phyloP scores from a whole-genome alignment of 2,329 filamentous ascomycete genomes.

The Diaporthe citri region DNA sequence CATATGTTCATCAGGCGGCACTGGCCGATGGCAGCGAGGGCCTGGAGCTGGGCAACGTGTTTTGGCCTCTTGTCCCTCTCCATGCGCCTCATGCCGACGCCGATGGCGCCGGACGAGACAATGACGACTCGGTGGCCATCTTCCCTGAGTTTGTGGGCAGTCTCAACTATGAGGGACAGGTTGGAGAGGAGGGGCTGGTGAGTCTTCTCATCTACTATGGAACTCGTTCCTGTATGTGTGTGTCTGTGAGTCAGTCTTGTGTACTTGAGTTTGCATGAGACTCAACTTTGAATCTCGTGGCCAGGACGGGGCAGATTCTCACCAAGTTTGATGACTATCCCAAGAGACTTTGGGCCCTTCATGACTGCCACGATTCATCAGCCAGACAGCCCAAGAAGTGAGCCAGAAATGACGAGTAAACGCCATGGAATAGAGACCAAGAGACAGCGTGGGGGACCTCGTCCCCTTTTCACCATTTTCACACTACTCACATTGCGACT shows the following conservation, averaged over 20 bases:
- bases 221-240: conserved; percentile 82
- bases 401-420: conserved; percentile 3
- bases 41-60: conserved; percentile 89
- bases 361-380: conserved; percentile 62
- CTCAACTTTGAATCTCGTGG: background rate
- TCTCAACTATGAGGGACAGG: conserved; percentile 93
- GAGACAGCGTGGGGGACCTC: background rate
- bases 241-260: conserved; percentile 32
- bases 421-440: background rate
- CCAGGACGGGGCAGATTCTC: conserved; percentile 48
- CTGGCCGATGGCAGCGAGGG: conserved; percentile 94
- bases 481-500: conserved; percentile 37
- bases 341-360: conserved; percentile 76
- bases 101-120: conserved; percentile 97
- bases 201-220: conserved; percentile 97
- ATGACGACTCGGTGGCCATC: conserved; percentile 96
- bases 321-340: conserved; percentile 91
- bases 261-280: background rate
- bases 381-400: conserved; percentile 42
- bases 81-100: conserved; percentile 92
- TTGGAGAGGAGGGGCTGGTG: conserved; percentile 94
- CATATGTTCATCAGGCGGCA: conserved; percentile 95
- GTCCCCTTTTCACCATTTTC: conserved; percentile 4
- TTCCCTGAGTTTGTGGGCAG: conserved; percentile 85
- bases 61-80: conserved; percentile 89